Conservation (phyloP, 768 basidiomycete species). For the Cystobasidium ongulense region DNA sequence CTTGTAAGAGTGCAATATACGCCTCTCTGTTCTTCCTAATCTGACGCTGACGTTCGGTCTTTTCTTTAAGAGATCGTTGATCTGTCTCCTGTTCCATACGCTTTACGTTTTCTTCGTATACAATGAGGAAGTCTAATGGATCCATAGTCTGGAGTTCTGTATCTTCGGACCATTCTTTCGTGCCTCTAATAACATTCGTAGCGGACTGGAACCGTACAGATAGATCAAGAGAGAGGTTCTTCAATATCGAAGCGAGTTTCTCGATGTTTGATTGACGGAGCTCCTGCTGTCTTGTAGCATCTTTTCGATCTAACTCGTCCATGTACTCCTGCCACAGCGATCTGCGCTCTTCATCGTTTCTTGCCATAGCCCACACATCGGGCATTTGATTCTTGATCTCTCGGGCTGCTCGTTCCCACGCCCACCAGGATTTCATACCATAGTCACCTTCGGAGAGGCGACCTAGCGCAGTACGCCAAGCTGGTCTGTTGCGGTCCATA, state of each 20-base stretch:
- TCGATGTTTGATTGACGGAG: constrained; percentile 57
- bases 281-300: constrained; percentile 60
- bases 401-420: constrained; percentile 36
- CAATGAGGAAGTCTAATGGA: constrained; percentile 78
- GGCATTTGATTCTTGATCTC: constrained; percentile 72
- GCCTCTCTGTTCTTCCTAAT: constrained; percentile 85
- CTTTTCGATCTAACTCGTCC: constrained; percentile 70
- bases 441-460: constrained; percentile 26
- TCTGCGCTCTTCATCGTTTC: constrained; percentile 72
- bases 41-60: constrained; percentile 72
- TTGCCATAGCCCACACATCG: constrained; percentile 61
- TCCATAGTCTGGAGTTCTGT: constrained; percentile 71
- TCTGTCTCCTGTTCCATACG: constrained; percentile 85
- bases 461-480: constrained; percentile 54
- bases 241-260: constrained; percentile 76
- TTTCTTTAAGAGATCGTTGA: constrained; percentile 66
- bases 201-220: constrained; percentile 78
- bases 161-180: constrained; percentile 70
- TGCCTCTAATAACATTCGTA: constrained; percentile 64
- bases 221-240: constrained; percentile 78
- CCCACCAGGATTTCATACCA: constrained; percentile 41
- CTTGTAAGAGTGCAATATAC: constrained; percentile 72
- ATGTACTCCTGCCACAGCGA: constrained; percentile 90
- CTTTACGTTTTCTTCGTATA: constrained; percentile 88
- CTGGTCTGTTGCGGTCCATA: constrained; percentile 75